Evolutionary conservation across 2,329 filamentous ascomycete genomes (phyloP), one percentile per base, ranked within the genome.

Genomic region (Elsinoe arachidis): DNA sequence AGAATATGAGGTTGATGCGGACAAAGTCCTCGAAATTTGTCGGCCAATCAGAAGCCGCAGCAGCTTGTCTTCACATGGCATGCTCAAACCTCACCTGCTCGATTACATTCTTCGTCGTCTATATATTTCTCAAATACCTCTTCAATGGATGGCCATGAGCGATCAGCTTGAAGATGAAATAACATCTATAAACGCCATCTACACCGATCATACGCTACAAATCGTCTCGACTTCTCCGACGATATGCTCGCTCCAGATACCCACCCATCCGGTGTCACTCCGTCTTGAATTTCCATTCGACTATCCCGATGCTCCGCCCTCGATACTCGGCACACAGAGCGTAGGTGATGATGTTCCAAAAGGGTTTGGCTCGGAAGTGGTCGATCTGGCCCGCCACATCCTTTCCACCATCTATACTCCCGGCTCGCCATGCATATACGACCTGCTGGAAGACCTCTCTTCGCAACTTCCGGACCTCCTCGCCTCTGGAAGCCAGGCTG

Each of bases 401-500:
- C 73, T 96, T 33, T 77, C 75, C 1, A 75, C 77, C n/a, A 79
- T 88, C 3, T 96, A 85, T 69, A 78, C 80, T 55, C 80, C 83
- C 0, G 90, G 90, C 0, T 80, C 83, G 55, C 90, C 95, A 19
- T 96, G 91, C 66, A 75, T 99, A 2, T 99, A 91, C 66, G 92
- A 96, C 68, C 80, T 95, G n/a, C 79, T 96, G 37, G 91, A 96
- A 63, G 81, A 71, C 56, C 58, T 68, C 38, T 60, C 55, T 10
- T 59, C 64, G 63, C 68, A 63, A 52, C 66, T 71, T 69, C 62
- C 68, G 62, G 62, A 67, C 58, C 62, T 68, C 63, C 53, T 64
- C 49, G 62, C 65, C 38, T 7, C 17, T 10, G 15, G 23, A 34
- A 44, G 38, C 54, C 47, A 59, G 55, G 34, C 17, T 46, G 19